phyloP scores from a whole-genome alignment of 306 rosid species.

The Lithocarpus polystachyus region DNA sequence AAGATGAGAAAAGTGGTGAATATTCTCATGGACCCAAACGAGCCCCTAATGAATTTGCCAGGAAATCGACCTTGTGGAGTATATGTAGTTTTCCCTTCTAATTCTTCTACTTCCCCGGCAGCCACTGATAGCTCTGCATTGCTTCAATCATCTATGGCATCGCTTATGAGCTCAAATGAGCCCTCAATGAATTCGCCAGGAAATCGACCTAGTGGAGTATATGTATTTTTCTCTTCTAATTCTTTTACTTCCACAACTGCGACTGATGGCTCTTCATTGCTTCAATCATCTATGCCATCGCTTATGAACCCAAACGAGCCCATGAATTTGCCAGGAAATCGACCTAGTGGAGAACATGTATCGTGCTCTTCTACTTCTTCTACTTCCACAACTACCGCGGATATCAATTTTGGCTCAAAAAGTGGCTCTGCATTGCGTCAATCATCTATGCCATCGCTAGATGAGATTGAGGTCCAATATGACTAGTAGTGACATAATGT shows the following conservation, averaged over 20 bases:
- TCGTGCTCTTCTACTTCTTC: no score
- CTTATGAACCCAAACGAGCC: no score
- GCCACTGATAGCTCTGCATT: no score
- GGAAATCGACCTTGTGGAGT: conserved; percentile 34
- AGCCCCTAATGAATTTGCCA: conserved; percentile 46
- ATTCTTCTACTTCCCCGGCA: conserved; percentile 21
- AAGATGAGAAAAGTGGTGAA: conserved; percentile 55
- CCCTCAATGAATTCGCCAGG: no score
- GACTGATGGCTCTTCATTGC: no score
- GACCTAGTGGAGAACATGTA: no score
- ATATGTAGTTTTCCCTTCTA: conserved; percentile 28
- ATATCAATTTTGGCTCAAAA: conserved; percentile 18
- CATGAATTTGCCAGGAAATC: no score
- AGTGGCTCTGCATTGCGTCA: background rate
- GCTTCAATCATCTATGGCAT: no score
- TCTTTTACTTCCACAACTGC: background rate
- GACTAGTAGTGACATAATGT: background rate
- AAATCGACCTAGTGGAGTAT: no score
- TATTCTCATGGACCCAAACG: conserved; percentile 40
- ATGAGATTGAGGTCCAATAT: background rate
- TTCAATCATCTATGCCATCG: no score
- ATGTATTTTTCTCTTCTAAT: background rate
- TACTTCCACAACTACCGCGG: background rate
- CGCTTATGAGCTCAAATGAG: no score
- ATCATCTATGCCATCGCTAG: background rate